Evolutionary conservation across 1,139 yeast species (phyloP), one percentile per base, ranked within the genome.

Genomic region (Nadsonia commutata): DNA sequence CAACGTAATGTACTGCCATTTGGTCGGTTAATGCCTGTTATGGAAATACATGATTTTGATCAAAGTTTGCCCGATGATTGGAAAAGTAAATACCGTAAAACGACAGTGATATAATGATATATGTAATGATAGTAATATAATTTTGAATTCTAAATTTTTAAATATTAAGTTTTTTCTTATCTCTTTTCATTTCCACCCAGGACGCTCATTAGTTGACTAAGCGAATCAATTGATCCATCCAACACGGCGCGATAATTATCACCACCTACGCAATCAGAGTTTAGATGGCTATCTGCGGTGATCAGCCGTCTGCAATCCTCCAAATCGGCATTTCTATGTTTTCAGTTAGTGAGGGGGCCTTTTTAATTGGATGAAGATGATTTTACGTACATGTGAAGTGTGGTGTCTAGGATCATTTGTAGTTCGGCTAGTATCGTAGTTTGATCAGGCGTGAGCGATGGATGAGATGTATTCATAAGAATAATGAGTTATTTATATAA

Each of bases 1-100:
- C 33, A 27, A 27, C 48, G 56, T 5, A 50, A 48, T 40, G 40
- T 45, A 9, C 46, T 48, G 39, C 56, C 57, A 8, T 55, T 55
- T 47, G 57, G 58, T 17, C 46, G 43, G 19, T 45, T 45, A 8
- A 37, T 54, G 5, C 57, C 57, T 2, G 42, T 38, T 52, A 85
- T 82, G 31, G 65, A 73, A 51, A 80, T 79, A 55, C 71, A 80
- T 7, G 72, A 75, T 41, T 82, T 70, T 56, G 84, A 85, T 0
- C 33, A 11, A 4, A 9, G 5, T 3, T 80, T 82, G 52, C 94
- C 95, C 1, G 85, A 80, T 47, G 93, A 81, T 58, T 83, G 94
- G 94, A 51, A 52, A 40, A 8, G 16, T 13, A 3, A 39, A 27
- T 7, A 38, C 31, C 38, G 7, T n/a, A 11, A 22, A 22, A 13